Conservation (phyloP, 257 asterid genomes). For the Nicotiana otophora region DNA sequence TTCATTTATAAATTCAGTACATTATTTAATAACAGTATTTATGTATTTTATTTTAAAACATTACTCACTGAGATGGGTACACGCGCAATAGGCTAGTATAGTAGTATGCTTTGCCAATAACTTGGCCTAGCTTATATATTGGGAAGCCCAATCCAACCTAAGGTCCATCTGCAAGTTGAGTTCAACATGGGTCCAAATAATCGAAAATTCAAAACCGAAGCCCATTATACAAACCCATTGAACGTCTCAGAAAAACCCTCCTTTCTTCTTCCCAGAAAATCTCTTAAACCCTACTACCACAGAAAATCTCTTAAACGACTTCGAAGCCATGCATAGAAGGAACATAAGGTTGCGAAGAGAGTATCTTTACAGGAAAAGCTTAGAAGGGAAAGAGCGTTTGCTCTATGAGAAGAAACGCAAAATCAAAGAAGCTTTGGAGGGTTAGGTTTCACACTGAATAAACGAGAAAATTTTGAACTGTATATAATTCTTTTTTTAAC, state of each 20-base stretch:
- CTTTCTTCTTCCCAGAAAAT: neutral
- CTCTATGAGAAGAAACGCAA: constrained; percentile 86
- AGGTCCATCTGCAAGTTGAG: neutral
- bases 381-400: constrained; percentile 87
- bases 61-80: too few species aligned
- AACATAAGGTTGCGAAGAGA: constrained; percentile 73
- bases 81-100: too few species aligned
- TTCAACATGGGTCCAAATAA: too few species aligned
- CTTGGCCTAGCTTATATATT: neutral
- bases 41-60: too few species aligned
- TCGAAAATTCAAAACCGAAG: too few species aligned
- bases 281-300: neutral
- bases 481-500: neutral
- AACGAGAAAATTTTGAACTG: neutral
- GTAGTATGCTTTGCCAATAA: neutral
- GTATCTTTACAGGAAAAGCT: constrained; percentile 78
- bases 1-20: too few species aligned
- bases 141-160: neutral
- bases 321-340: constrained; percentile 61
- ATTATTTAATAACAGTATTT: too few species aligned
- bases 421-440: constrained; percentile 72
- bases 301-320: neutral
- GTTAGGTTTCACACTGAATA: constrained; percentile 19
- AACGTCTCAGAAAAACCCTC: neutral
- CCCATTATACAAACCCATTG: too few species aligned